phyloP scores from a whole-genome alignment of 805 yeast genomes.

The Saturnispora serradocipensis region DNA sequence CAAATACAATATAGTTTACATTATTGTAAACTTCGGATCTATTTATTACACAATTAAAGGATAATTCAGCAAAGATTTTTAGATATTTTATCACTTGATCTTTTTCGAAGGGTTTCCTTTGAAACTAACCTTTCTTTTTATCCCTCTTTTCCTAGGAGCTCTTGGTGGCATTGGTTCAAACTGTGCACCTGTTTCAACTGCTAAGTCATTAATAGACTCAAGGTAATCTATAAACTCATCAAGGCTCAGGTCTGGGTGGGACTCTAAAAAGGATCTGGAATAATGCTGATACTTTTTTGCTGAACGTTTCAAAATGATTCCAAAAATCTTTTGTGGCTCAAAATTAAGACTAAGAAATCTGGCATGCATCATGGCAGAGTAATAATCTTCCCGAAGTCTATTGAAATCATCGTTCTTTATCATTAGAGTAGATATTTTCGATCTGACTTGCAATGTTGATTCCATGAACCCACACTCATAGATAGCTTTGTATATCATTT shows the following conservation, averaged over 20 bases:
- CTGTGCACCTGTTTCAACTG: conserved; percentile 4
- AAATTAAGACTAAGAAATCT: neutral
- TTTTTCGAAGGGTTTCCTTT: neutral
- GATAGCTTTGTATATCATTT: conserved; percentile 1
- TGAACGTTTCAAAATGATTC: conserved; percentile 4
- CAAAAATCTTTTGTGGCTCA: conserved; percentile 1
- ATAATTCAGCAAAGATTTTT: neutral
- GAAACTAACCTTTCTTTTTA: neutral
- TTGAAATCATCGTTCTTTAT: conserved; percentile 3
- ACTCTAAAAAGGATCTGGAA: neutral
- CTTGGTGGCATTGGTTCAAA: neutral
- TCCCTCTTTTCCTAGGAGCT: neutral
- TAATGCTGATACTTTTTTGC: neutral
- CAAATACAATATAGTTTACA: neutral
- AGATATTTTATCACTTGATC: neutral
- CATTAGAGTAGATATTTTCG: neutral
- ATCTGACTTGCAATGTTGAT: neutral
- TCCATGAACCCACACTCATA: neutral
- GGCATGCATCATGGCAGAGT: neutral
- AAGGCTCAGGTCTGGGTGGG: neutral
- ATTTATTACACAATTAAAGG: neutral
- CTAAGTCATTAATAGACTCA: conserved; percentile 2
- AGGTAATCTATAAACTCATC: conserved; percentile 2
- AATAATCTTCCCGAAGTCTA: conserved; percentile 1
- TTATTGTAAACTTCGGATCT: neutral